Base-by-base conservation (phyloP, 192 early-diverging fungal species). In the Spinellus fusiger region DNA sequence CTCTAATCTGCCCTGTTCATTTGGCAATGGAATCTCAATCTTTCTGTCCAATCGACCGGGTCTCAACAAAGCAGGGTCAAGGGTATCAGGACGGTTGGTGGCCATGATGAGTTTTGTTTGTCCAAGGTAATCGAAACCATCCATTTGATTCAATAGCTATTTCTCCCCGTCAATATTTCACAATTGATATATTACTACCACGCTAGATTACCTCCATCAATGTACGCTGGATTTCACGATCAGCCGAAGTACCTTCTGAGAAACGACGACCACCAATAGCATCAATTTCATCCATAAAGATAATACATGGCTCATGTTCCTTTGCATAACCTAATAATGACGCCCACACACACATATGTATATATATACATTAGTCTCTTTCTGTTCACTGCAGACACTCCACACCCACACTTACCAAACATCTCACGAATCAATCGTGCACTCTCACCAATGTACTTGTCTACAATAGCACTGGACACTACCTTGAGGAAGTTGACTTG, bases 211-310 rank as follows among this genome's bases (percentile, higher is more conserved):
- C n/a, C n/a, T 99, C 95, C 95, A 98, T 98, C 56, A 99, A 78
- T 25, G 96, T 99, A 48, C 97, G 86, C 76, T 98, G 97, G 68
- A 99, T 98, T 82, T 99, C 97, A 64, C 95, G 89, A 85, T 99
- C 97, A n/a, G 95, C 93, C 56, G 92, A 95, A 16, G 96, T 99
- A 70, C 96, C 95, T 69, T 99, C 97, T 16, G 92, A 95, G 78
- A 99, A 99, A 51, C 97, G 87, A 44, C 96, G 83, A 9, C 95
- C 95, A 75, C 95, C 97, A 79, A 99, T 99, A 28, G 97, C 95
- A 79, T 99, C 97, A 71, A 99, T 96, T 71, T 99, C 97, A 76
- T 99, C 97, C 95, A 99, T 99, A 66, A 99, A 99, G 37, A 99
- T 99, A 61, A 99, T 97, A 77, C 97, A 99, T 10, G 97, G 97